Evolutionary conservation across 2,329 filamentous ascomycete species (phyloP).

Genomic region (Leptographium galeiforme): DNA sequence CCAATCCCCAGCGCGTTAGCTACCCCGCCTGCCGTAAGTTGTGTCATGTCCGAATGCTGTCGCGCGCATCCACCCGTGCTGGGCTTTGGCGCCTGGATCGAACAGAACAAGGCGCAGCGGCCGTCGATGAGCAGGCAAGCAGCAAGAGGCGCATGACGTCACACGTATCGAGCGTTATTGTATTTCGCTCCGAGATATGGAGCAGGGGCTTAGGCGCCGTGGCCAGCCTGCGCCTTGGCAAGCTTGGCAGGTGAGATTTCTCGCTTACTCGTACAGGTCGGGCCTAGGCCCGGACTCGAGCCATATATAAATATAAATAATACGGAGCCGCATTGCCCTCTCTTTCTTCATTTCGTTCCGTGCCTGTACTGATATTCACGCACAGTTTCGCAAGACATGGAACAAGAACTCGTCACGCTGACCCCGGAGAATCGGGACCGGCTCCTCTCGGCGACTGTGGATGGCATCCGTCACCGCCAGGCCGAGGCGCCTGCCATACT

Average conservation of each 20-base stretch:
- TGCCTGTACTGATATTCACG: not conserved
- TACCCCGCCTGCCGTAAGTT: not conserved
- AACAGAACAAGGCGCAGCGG: slow-evolving; percentile 9
- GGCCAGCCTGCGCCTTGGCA: not conserved
- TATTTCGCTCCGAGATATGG: not conserved
- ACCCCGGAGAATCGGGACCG: not conserved
- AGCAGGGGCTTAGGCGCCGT: not conserved
- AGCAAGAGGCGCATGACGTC: not conserved
- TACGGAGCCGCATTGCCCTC: not conserved
- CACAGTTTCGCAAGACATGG: not conserved
- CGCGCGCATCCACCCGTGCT: slow-evolving; percentile 17
- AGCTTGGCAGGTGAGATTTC: not conserved
- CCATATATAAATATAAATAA: too few relatives aligned
- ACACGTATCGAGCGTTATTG: not conserved
- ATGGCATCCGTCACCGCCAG: not conserved
- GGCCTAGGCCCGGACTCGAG: not conserved
- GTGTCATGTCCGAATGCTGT: slow-evolving; percentile 16
- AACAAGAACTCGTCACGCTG: not conserved
- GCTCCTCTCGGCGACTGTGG: not conserved
- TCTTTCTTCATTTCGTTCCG: not conserved
- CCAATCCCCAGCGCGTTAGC: not conserved
- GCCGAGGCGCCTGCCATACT: slow-evolving; percentile 6
- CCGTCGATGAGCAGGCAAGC: not conserved
- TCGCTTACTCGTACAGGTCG: not conserved
- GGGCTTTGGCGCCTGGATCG: slow-evolving; percentile 22